Conservation (phyloP, 345 rosid genomes). For the Sonneratia caseolaris region DNA sequence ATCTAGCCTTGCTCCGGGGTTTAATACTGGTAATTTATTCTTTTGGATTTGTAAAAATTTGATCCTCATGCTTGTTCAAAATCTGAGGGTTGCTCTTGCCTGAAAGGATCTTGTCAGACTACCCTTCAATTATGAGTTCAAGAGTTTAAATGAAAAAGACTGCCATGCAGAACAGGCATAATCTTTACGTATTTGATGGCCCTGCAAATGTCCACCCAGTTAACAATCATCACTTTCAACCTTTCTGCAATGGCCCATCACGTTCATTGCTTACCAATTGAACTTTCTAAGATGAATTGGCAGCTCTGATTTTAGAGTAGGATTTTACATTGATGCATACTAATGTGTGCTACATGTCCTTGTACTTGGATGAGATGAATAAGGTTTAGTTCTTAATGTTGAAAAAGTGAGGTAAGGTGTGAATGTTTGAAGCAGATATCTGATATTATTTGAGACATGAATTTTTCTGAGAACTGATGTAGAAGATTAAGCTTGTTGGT, state of each 20-base stretch:
- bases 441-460: neutral
- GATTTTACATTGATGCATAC: neutral
- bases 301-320: neutral
- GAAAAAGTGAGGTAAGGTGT: neutral
- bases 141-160: neutral
- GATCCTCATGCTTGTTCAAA: neutral
- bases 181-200: neutral
- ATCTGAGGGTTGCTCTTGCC: neutral
- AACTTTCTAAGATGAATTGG: neutral
- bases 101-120: neutral
- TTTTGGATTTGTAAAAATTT: neutral
- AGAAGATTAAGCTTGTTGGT: neutral
- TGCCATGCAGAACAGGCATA: neutral
- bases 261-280: neutral
- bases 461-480: neutral
- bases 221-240: neutral
- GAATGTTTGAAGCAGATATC: neutral
- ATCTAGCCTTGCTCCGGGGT: constrained; percentile 21
- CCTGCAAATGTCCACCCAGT: neutral
- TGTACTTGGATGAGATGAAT: neutral
- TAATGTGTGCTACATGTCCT: neutral
- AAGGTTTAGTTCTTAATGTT: neutral
- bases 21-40: constrained; percentile 31
- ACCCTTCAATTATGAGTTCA: neutral
- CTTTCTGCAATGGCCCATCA: neutral